Evolutionary conservation across 345 rosid species (phyloP).

Genomic region (Mallotus nudiflorus): DNA sequence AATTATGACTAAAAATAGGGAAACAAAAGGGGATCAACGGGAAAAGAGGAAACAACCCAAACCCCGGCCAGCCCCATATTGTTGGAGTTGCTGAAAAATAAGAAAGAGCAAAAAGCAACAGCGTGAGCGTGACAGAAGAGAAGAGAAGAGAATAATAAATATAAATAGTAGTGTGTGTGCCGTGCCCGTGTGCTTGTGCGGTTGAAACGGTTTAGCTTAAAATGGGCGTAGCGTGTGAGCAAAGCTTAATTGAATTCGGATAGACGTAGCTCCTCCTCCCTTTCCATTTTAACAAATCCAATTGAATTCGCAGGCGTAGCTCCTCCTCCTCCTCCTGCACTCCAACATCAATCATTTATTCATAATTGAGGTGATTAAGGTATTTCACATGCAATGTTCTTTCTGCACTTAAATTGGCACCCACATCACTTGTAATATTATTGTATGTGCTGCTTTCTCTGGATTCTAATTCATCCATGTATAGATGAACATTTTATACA

Average conservation of each 20-base stretch:
- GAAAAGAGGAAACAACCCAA: constrained; percentile 23
- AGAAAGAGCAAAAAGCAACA: not conserved
- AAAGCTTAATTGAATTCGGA: constrained; percentile 17
- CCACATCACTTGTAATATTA: no score
- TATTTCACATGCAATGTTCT: no score
- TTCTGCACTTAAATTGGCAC: no score
- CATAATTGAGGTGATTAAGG: no score
- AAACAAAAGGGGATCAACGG: constrained; percentile 17
- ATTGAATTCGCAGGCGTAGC: not conserved
- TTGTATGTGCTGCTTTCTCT: no score
- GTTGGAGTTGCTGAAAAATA: constrained; percentile 11
- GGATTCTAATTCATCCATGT: no score
- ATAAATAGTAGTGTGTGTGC: no score
- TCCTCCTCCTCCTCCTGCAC: not conserved
- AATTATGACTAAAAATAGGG: no score
- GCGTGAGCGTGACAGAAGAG: no score
- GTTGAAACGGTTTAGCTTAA: constrained; percentile 27
- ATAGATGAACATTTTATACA: no score
- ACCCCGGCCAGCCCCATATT: not conserved
- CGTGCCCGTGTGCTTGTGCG: constrained; percentile 19
- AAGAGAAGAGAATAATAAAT: constrained; percentile 10
- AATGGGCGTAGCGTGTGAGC: constrained; percentile 33
- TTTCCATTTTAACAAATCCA: not conserved
- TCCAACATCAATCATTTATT: no score
- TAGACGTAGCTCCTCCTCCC: no score